Conservation (phyloP, 345 rosid species). For the Kernera saxatilis region DNA sequence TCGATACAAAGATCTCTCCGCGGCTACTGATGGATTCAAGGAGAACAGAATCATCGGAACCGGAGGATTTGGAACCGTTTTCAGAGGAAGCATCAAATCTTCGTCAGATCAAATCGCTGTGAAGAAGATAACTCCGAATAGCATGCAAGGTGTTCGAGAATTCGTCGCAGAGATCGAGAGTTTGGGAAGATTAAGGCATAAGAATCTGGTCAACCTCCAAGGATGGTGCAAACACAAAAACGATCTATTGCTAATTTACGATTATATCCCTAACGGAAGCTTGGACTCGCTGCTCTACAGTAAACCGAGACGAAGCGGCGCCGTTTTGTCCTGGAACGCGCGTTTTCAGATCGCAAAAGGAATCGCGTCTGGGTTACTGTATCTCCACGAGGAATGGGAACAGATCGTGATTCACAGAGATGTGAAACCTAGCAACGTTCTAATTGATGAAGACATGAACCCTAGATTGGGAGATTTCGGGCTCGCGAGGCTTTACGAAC, state of each 20-base stretch:
- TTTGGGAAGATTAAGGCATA: slow-evolving; percentile 49
- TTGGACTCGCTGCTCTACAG: slow-evolving; percentile 39
- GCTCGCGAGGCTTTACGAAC: slow-evolving; percentile 54
- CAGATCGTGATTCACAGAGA: slow-evolving; percentile 39
- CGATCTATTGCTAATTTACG: slow-evolving; percentile 52
- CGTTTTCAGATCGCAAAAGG: slow-evolving; percentile 46
- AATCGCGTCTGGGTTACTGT: slow-evolving; percentile 44
- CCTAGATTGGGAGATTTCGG: slow-evolving; percentile 58
- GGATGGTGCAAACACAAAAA: slow-evolving; percentile 57
- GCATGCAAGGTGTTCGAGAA: slow-evolving; percentile 51
- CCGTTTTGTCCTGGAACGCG: slow-evolving; percentile 40
- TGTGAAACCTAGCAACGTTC: slow-evolving; percentile 28
- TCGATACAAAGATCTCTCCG: slow-evolving; percentile 41
- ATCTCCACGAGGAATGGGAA: slow-evolving; percentile 69
- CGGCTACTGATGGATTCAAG: slow-evolving; percentile 49
- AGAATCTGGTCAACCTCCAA: slow-evolving; percentile 55
- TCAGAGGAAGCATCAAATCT: slow-evolving; percentile 28
- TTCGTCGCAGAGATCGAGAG: slow-evolving; percentile 59
- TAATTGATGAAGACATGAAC: slow-evolving; percentile 33
- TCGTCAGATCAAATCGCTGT: slow-evolving; percentile 35
- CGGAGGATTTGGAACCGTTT: slow-evolving; percentile 61
- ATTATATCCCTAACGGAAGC: slow-evolving; percentile 50
- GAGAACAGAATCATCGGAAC: slow-evolving; percentile 43
- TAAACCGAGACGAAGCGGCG: slow-evolving; percentile 3
- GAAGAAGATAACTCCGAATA: slow-evolving; percentile 44